Conservation (phyloP, 1,284 basidiomycete species). For the Cystobasidium slooffiae region DNA sequence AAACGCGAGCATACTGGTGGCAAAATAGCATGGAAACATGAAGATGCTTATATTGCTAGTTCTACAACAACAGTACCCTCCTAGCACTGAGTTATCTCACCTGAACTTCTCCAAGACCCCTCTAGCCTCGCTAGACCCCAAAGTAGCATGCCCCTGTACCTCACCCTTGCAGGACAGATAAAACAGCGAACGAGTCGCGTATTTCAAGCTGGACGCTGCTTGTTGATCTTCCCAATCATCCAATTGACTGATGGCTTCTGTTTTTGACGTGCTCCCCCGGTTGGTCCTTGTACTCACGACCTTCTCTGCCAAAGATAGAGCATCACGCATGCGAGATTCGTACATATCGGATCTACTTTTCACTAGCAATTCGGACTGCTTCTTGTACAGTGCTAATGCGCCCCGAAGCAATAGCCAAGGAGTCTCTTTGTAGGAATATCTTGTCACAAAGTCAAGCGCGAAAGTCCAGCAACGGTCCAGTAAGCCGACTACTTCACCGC, state of each 20-base stretch:
- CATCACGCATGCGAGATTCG: neutral
- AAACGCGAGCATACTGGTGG: too few species aligned
- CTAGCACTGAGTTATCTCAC: neutral
- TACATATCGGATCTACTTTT: neutral
- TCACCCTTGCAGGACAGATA: neutral
- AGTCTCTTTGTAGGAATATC: slow-evolving; percentile 40
- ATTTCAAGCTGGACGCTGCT: neutral
- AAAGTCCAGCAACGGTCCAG: neutral
- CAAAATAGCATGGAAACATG: neutral
- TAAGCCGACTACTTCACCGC: neutral
- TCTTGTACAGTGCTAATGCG: neutral
- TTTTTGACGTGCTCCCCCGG: neutral
- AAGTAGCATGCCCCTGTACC: too few species aligned
- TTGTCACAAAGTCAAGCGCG: slow-evolving; percentile 18
- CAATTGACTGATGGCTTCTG: too few species aligned
- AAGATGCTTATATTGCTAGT: neutral
- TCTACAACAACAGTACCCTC: neutral
- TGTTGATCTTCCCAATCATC: neutral
- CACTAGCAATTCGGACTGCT: neutral
- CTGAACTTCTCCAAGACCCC: neutral
- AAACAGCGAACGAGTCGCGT: neutral
- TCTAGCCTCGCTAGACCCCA: slow-evolving; percentile 5
- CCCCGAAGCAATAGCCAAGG: slow-evolving; percentile 42
- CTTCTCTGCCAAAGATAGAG: neutral
- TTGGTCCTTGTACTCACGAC: neutral